phyloP scores from a whole-genome alignment of 371 early-diverging fungal genomes.

The Rhizopus sp. region DNA sequence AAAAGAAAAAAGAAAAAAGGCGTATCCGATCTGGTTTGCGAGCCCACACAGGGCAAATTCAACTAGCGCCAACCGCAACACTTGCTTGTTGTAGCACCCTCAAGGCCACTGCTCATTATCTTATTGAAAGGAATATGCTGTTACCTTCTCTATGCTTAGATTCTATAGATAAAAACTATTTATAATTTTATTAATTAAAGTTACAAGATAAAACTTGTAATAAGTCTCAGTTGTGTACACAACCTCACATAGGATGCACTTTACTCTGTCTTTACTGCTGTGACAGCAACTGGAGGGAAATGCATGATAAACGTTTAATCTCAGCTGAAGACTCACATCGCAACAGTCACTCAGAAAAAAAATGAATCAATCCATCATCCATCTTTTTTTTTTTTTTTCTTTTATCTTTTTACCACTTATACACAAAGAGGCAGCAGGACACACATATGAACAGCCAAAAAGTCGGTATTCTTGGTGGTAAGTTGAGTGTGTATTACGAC shows the following conservation, averaged over 20 bases:
- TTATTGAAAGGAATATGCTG: too few relatives aligned
- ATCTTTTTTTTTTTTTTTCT: slow-evolving; percentile 1
- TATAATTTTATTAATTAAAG: too few relatives aligned
- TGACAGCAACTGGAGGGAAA: neutral
- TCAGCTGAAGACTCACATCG: slow-evolving; percentile 6
- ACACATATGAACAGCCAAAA: slow-evolving; percentile 58
- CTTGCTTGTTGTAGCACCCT: too few relatives aligned
- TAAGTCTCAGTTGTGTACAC: too few relatives aligned
- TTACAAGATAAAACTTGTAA: too few relatives aligned
- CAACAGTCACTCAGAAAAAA: slow-evolving; percentile 1
- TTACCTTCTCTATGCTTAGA: too few relatives aligned
- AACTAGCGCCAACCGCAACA: too few relatives aligned
- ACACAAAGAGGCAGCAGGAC: neutral
- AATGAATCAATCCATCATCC: neutral
- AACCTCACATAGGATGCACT: too few relatives aligned
- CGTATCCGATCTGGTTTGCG: neutral
- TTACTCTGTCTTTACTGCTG: too few relatives aligned
- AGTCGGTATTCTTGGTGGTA: slow-evolving; percentile 72
- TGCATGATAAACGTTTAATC: slow-evolving; percentile 6
- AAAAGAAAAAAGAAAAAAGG: slow-evolving; percentile 1
- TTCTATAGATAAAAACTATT: too few relatives aligned
- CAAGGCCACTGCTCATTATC: too few relatives aligned
- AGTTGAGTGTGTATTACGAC: neutral
- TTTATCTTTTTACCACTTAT: neutral
- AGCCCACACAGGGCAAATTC: too few relatives aligned